Evolutionary conservation across 345 rosid species (phyloP).

Genomic region (Garcia nutans): DNA sequence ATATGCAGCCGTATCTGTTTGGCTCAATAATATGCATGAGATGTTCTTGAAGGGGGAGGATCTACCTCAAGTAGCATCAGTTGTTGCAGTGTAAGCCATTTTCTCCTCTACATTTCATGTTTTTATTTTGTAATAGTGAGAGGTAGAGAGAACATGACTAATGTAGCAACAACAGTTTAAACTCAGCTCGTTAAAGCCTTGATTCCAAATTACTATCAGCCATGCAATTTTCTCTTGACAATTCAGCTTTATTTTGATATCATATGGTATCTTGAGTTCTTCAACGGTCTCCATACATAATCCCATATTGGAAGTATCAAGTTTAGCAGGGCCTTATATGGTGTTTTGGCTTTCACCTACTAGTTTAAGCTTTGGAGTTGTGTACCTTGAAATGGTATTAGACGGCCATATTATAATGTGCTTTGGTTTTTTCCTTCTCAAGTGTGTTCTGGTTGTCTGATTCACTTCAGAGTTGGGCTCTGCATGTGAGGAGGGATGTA

Average conservation of each 20-base stretch:
- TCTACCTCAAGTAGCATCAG: slow-evolving; percentile 83
- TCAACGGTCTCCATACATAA: background rate
- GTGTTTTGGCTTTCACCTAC: background rate
- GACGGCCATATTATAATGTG: background rate
- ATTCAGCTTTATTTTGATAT: background rate
- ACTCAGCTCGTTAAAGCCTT: background rate
- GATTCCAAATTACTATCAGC: background rate
- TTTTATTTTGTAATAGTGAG: background rate
- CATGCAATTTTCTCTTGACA: background rate
- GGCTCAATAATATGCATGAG: slow-evolving; percentile 63
- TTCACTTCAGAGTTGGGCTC: background rate
- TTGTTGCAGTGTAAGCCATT: slow-evolving; percentile 71
- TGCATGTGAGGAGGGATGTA: background rate
- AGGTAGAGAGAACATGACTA: background rate
- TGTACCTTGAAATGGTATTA: background rate
- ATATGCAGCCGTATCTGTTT: slow-evolving; percentile 68
- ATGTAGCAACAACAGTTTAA: background rate
- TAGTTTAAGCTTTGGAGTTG: background rate
- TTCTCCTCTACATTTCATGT: slow-evolving; percentile 14
- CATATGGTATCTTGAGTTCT: background rate
- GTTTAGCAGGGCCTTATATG: background rate
- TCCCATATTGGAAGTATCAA: background rate
- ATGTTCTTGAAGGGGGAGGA: slow-evolving; percentile 54
- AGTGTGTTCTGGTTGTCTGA: background rate
- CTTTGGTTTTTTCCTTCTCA: background rate